Conservation (phyloP, 352 stramenopile species). For the Pythium volutum region DNA sequence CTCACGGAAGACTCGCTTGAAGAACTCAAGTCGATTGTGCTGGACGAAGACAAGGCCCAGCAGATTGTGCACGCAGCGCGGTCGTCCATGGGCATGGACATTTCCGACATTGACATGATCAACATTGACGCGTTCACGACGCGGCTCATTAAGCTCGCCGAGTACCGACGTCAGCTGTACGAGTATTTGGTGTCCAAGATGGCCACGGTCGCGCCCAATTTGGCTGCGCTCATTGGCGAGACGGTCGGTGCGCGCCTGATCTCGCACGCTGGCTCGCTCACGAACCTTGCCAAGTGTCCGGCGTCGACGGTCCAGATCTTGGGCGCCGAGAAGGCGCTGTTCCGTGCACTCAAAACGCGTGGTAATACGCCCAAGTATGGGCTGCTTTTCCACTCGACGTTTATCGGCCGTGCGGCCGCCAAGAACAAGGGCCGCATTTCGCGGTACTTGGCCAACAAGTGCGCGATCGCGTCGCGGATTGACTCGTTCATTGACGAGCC, state of each 20-base stretch:
- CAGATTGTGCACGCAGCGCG: conserved; percentile 93
- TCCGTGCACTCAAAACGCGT: conserved; percentile 99
- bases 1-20: conserved; percentile 81
- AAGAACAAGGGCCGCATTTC: conserved; percentile 99
- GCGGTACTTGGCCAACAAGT: conserved; percentile 99
- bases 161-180: conserved; percentile 97
- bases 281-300: conserved; percentile 98
- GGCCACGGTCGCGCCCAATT: conserved; percentile 97
- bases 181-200: conserved; percentile 97
- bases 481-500: conserved; percentile 98
- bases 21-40: conserved; percentile 90
- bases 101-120: conserved; percentile 98
- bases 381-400: conserved; percentile 99
- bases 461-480: conserved; percentile 98
- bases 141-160: conserved; percentile 97
- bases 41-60: conserved; percentile 96
- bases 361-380: conserved; percentile 99
- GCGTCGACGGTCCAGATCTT: conserved; percentile 99
- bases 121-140: conserved; percentile 99
- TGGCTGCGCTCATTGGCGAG: conserved; percentile 98
- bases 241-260: conserved; percentile 99
- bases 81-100: conserved; percentile 99
- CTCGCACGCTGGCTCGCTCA: conserved; percentile 98
- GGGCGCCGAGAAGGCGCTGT: conserved; percentile 99
- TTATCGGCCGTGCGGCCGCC: conserved; percentile 97